phyloP scores from a whole-genome alignment of 441 rosid genomes.

The Jatropha podagrica region DNA sequence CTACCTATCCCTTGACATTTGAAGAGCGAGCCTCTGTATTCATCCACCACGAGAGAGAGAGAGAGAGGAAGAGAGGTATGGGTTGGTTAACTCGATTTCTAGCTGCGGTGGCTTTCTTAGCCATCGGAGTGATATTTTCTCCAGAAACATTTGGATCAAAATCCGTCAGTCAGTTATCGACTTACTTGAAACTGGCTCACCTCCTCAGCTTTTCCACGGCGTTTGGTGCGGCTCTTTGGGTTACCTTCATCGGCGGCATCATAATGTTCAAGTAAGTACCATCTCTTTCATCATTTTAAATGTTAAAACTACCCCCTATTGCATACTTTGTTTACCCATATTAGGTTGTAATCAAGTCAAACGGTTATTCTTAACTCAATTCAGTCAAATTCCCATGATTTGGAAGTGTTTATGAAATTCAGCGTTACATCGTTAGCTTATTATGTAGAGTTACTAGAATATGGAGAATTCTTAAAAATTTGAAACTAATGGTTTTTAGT shows the following conservation, averaged over 20 bases:
- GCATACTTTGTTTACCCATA: not conserved
- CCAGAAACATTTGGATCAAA: constrained; percentile 83
- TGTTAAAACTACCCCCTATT: not conserved
- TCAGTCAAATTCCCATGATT: constrained; percentile 1
- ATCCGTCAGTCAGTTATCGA: constrained; percentile 39
- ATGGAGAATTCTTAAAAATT: not conserved
- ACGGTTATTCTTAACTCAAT: not conserved
- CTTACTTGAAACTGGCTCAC: constrained; percentile 71
- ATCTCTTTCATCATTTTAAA: not conserved
- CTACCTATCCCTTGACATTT: not conserved
- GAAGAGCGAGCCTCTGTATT: not conserved
- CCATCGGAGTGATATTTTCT: constrained; percentile 75
- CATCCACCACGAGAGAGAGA: not conserved
- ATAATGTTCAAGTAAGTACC: constrained; percentile 80
- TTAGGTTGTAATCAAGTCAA: not conserved
- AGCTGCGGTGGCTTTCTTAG: constrained; percentile 65
- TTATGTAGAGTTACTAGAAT: not conserved
- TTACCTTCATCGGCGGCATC: constrained; percentile 94
- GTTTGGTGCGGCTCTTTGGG: constrained; percentile 97
- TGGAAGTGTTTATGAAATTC: not conserved
- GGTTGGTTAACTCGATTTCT: constrained; percentile 75
- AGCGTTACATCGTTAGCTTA: not conserved
- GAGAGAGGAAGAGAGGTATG: constrained; percentile 38
- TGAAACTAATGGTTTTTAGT: not conserved
- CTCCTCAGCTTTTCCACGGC: constrained; percentile 84